These are phyloP conservation scores for Colletotrichum tamarilloi DNA, from an alignment of 2,329 filamentous ascomycete species.

Conservation along the genomic window DNA sequence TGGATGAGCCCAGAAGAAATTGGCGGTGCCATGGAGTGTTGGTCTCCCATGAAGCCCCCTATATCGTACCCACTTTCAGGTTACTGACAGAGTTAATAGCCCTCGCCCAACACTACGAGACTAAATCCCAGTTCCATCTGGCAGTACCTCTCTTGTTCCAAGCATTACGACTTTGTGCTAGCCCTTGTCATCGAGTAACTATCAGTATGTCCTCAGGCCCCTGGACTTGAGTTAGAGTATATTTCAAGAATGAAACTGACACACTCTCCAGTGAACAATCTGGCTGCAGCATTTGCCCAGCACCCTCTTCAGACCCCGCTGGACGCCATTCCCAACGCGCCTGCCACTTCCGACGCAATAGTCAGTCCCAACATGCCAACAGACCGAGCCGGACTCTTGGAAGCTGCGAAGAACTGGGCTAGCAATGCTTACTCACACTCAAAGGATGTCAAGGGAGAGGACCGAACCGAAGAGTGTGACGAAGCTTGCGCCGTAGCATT, in stretches of 20 bases:
- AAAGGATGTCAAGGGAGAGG: slow-evolving; percentile 71
- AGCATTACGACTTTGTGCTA: slow-evolving; percentile 75
- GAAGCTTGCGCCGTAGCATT: slow-evolving; percentile 83
- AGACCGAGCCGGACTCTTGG: slow-evolving; percentile 71
- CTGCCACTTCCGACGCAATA: slow-evolving; percentile 21
- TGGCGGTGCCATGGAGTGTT: slow-evolving; percentile 79
- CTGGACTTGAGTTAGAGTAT: slow-evolving; percentile 6
- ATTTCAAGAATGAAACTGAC: slow-evolving; percentile 22
- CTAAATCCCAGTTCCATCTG: slow-evolving; percentile 79
- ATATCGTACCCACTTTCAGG: slow-evolving; percentile 1
- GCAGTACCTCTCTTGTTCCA: slow-evolving; percentile 89
- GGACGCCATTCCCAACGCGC: slow-evolving; percentile 20
- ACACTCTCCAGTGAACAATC: slow-evolving; percentile 75
- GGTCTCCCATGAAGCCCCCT: slow-evolving; percentile 28
- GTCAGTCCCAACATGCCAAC: slow-evolving; percentile 43
- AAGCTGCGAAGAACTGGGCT: slow-evolving; percentile 82
- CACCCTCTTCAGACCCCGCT: slow-evolving; percentile 58
- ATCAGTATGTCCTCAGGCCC: slow-evolving; percentile 67
- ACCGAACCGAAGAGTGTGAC: slow-evolving; percentile 83
- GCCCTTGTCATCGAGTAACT: slow-evolving; percentile 80
- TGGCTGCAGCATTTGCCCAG: slow-evolving; percentile 79
- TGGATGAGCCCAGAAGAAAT: slow-evolving; percentile 80
- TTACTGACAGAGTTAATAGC: slow-evolving; percentile 57
- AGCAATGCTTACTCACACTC: slow-evolving; percentile 78
- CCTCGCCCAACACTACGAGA: slow-evolving; percentile 81